phyloP scores from a whole-genome alignment of 306 rosid species.

The Acacia crassicarpa region DNA sequence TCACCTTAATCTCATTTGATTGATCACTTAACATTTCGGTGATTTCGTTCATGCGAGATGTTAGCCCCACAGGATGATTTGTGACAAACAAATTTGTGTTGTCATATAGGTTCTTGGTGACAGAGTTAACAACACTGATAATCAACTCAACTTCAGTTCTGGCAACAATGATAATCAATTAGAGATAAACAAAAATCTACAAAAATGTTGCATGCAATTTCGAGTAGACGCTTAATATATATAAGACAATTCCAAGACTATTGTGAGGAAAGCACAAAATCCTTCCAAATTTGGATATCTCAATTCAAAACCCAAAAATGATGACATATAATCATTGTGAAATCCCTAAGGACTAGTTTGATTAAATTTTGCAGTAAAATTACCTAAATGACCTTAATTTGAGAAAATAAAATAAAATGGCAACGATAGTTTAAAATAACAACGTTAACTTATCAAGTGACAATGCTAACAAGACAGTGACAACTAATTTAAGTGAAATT shows the following conservation, averaged over 20 bases:
- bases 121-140: background rate
- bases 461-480: background rate
- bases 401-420: too few relatives aligned
- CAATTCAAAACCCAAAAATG: background rate
- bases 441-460: background rate
- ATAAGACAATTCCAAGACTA: background rate
- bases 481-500: background rate
- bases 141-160: background rate
- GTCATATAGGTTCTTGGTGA: background rate
- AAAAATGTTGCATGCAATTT: background rate
- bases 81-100: background rate
- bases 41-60: background rate
- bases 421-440: too few relatives aligned
- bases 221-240: too few relatives aligned
- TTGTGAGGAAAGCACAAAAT: background rate
- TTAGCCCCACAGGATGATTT: background rate
- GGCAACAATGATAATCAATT: background rate
- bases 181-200: background rate
- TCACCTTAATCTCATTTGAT: background rate
- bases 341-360: background rate
- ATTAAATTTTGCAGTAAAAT: too few relatives aligned
- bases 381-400: background rate
- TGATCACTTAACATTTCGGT: background rate
- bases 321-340: too few relatives aligned
- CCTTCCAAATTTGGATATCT: too few relatives aligned